Conservation (phyloP, 176 grass and related monocot genomes). For the Rhynchospora breviuscula region DNA sequence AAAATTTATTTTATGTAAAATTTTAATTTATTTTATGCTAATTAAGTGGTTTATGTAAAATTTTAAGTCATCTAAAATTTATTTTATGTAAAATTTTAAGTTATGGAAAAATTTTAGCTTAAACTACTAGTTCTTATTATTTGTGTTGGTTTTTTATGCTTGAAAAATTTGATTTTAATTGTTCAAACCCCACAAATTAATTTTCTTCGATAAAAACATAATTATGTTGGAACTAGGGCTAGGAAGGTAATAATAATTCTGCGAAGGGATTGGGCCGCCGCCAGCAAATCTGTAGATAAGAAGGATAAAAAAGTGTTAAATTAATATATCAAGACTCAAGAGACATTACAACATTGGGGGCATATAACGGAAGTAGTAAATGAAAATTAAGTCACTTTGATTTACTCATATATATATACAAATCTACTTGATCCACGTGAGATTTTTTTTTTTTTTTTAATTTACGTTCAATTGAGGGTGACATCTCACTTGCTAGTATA, state of each 20-base stretch:
- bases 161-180: too few relatives aligned
- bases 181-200: too few relatives aligned
- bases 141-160: too few relatives aligned
- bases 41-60: too few relatives aligned
- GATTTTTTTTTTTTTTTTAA: background rate
- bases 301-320: background rate
- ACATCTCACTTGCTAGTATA: constrained; percentile 13
- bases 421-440: background rate
- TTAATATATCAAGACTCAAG: background rate
- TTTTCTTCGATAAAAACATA: background rate
- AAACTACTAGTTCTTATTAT: too few relatives aligned
- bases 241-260: background rate
- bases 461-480: constrained; percentile 14
- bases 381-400: background rate
- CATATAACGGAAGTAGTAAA: background rate
- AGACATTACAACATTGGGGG: background rate
- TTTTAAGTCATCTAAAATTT: too few relatives aligned
- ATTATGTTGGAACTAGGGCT: background rate
- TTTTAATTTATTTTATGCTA: too few relatives aligned
- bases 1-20: background rate
- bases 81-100: too few relatives aligned
- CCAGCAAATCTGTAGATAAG: background rate
- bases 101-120: too few relatives aligned
- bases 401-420: background rate
- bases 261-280: background rate